Conservation (phyloP, 257 asterid genomes). For the Asclepias syriaca region DNA sequence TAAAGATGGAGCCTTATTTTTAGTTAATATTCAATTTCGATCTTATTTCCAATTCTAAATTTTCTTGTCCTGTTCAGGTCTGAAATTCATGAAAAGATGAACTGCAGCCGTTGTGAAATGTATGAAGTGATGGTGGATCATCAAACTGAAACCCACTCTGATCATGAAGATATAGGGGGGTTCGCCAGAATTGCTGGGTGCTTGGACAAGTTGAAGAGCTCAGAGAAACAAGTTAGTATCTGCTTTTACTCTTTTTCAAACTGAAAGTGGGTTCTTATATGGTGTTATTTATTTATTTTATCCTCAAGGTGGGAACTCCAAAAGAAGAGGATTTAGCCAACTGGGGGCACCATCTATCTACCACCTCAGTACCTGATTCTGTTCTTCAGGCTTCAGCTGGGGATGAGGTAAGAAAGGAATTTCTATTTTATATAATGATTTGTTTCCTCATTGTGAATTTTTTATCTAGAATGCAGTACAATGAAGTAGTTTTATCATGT, state of each 20-base stretch:
- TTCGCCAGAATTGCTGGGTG: constrained; percentile 80
- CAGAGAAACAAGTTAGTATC: constrained; percentile 70
- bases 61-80: constrained; percentile 44
- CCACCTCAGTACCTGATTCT: constrained; percentile 82
- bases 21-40: not conserved
- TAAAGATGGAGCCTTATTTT: not conserved
- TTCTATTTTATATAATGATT: constrained; percentile 12
- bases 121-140: constrained; percentile 31
- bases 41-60: too few relatives aligned
- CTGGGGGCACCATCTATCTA: constrained; percentile 90
- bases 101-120: constrained; percentile 66
- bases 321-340: constrained; percentile 86
- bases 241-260: constrained; percentile 4
- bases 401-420: constrained; percentile 56
- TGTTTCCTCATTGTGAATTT: constrained; percentile 3
- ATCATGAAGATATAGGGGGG: constrained; percentile 87
- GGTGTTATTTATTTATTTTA: not conserved
- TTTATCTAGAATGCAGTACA: not conserved
- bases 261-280: constrained; percentile 9
- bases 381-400: constrained; percentile 91
- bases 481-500: not conserved
- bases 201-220: constrained; percentile 51
- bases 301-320: constrained; percentile 76
- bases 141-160: constrained; percentile 30
- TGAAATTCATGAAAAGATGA: constrained; percentile 87